These are phyloP conservation scores for Albifimbria verrucaria DNA, from an alignment of 2,329 filamentous ascomycete species.

Conservation along the genomic window DNA sequence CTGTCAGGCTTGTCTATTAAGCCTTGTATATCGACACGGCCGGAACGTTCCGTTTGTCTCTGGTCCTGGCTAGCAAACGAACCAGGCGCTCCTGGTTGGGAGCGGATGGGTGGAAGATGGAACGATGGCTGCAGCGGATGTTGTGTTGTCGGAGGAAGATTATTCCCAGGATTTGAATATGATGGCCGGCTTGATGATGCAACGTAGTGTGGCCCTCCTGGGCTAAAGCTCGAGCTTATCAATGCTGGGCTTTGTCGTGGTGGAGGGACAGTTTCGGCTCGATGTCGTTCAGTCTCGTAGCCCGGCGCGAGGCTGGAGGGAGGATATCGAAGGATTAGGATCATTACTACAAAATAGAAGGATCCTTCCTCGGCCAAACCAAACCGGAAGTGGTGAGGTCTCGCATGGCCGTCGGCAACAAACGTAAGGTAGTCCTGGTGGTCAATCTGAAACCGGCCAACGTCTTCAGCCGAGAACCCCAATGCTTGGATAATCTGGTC, in stretches of 20 bases:
- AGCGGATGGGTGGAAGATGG: conserved; percentile 48
- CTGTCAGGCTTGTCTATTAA: conserved; percentile 56
- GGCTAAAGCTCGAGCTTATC: conserved; percentile 28
- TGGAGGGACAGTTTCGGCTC: conserved; percentile 32
- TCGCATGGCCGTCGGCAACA: conserved; percentile 47
- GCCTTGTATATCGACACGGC: conserved; percentile 58
- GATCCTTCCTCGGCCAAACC: conserved; percentile 59
- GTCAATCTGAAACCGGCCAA: conserved; percentile 49
- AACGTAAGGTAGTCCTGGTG: conserved; percentile 56
- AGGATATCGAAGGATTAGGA: conserved; percentile 38
- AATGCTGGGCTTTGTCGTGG: conserved; percentile 24
- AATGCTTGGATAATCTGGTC: conserved; percentile 53
- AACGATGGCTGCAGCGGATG: conserved; percentile 31
- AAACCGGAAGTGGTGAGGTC: conserved; percentile 48
- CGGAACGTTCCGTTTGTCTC: conserved; percentile 46
- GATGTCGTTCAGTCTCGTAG: conserved; percentile 42
- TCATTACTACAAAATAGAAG: conserved; percentile 59
- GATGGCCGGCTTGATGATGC: conserved; percentile 42
- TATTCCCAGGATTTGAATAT: conserved; percentile 53
- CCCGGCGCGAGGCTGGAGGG: conserved; percentile 41
- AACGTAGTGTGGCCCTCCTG: conserved; percentile 31
- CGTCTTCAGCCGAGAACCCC: conserved; percentile 50
- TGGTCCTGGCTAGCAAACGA: conserved; percentile 22
- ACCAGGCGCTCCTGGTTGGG: conserved; percentile 26
- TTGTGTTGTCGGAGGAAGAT: conserved; percentile 34